phyloP scores from a whole-genome alignment of 371 early-diverging fungal species.

The Rhizopus microsporus region DNA sequence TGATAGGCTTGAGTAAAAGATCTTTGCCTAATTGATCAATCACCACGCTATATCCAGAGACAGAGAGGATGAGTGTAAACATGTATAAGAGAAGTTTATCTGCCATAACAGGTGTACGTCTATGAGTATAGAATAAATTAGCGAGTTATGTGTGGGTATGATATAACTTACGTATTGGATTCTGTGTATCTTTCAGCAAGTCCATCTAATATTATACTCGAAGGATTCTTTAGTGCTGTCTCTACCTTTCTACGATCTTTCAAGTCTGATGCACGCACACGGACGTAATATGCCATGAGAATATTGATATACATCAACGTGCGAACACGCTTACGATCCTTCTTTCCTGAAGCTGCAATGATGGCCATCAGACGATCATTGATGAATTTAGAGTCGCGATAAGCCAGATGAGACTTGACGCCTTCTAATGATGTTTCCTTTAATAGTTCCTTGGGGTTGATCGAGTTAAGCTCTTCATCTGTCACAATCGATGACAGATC shows the following conservation, averaged over 20 bases:
- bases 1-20: slow-evolving; percentile 57
- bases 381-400: slow-evolving; percentile 50
- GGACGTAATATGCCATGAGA: slow-evolving; percentile 68
- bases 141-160: background rate
- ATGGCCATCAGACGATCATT: slow-evolving; percentile 47
- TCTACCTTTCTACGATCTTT: slow-evolving; percentile 55
- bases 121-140: slow-evolving; percentile 11
- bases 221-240: slow-evolving; percentile 54
- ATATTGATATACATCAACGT: slow-evolving; percentile 71
- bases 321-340: slow-evolving; percentile 60
- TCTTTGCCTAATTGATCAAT: slow-evolving; percentile 65
- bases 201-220: slow-evolving; percentile 62
- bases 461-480: slow-evolving; percentile 57
- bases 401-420: slow-evolving; percentile 45
- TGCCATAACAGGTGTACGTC: slow-evolving; percentile 67
- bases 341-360: slow-evolving; percentile 57
- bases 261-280: slow-evolving; percentile 48
- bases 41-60: slow-evolving; percentile 71
- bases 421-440: slow-evolving; percentile 44
- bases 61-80: slow-evolving; percentile 66
- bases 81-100: slow-evolving; percentile 82
- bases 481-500: slow-evolving; percentile 71
- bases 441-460: slow-evolving; percentile 58
- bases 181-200: slow-evolving; percentile 73
- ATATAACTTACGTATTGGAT: slow-evolving; percentile 40